A percentile compares a stretch with the other conserved stretches of the same genome.
Evolutionary conservation across 768 basidiomycete genomes (phyloP).

Genomic region (Tricholomella constricta): DNA sequence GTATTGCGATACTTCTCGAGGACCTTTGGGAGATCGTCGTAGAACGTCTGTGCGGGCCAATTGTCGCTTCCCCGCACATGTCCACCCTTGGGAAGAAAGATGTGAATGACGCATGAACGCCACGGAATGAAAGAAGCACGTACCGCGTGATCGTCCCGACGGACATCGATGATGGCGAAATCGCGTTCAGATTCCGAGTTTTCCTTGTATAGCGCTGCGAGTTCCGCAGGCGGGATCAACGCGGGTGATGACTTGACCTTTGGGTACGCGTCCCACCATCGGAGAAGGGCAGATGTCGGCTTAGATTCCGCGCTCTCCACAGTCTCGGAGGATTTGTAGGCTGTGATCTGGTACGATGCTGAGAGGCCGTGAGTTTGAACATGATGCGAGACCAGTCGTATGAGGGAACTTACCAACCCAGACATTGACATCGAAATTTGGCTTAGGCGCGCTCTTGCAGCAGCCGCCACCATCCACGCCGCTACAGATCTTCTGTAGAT

Average conservation of each 20-base stretch:
- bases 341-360: conserved; percentile 53
- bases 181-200: conserved; percentile 13
- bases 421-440: conserved; percentile 42
- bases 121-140: conserved; percentile 8
- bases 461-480: neutral
- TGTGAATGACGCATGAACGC: neutral
- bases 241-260: conserved; percentile 32
- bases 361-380: neutral
- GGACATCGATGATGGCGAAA: conserved; percentile 52
- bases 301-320: conserved; percentile 2
- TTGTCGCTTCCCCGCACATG: conserved; percentile 55
- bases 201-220: conserved; percentile 36
- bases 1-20: conserved; percentile 41
- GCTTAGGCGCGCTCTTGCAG: neutral
- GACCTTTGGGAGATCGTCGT: conserved; percentile 43
- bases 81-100: conserved; percentile 43
- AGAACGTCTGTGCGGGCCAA: conserved; percentile 52
- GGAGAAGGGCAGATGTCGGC: conserved; percentile 33
- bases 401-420: conserved; percentile 40
- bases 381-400: neutral
- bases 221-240: conserved; percentile 35
- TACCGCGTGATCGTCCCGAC: conserved; percentile 48
- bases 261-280: conserved; percentile 62
- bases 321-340: conserved; percentile 33
- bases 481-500: conserved; percentile 39